Evolutionary conservation across 75 land plant species (phyloP).

Genomic region (Pinus taeda): DNA sequence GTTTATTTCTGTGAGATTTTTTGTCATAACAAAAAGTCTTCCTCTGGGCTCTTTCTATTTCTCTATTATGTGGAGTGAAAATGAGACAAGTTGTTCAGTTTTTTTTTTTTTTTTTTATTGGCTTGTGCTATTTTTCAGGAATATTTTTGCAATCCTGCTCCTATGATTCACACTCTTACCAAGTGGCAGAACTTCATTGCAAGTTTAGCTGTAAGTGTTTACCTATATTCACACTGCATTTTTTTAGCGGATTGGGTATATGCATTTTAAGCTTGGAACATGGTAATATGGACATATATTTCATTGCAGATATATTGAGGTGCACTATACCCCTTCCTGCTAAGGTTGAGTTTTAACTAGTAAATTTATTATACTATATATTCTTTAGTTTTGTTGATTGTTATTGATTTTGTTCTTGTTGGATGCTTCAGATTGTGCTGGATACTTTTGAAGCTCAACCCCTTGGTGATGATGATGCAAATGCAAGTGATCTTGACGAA

Average conservation of each 20-base stretch:
- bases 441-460: slow-evolving; percentile 97
- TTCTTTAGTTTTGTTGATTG: neutral
- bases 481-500: slow-evolving; percentile 68
- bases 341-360: neutral
- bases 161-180: slow-evolving; percentile 44
- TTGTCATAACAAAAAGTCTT: neutral
- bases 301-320: neutral
- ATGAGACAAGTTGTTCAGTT: no score
- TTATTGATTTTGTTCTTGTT: slow-evolving; percentile 1
- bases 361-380: neutral
- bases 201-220: slow-evolving; percentile 51
- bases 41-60: neutral
- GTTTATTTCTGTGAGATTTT: neutral
- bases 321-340: neutral
- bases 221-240: neutral
- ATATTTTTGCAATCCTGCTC: slow-evolving; percentile 74
- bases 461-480: slow-evolving; percentile 86
- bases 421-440: slow-evolving; percentile 66
- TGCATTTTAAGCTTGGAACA: neutral
- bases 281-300: neutral
- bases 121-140: slow-evolving; percentile 48
- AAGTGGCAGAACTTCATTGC: slow-evolving; percentile 94
- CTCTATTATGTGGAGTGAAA: neutral
- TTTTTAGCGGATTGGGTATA: neutral
- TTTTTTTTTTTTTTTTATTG: neutral